Evolutionary conservation across 106 monocot species (phyloP).

Genomic region (Apostasia ramifera): DNA sequence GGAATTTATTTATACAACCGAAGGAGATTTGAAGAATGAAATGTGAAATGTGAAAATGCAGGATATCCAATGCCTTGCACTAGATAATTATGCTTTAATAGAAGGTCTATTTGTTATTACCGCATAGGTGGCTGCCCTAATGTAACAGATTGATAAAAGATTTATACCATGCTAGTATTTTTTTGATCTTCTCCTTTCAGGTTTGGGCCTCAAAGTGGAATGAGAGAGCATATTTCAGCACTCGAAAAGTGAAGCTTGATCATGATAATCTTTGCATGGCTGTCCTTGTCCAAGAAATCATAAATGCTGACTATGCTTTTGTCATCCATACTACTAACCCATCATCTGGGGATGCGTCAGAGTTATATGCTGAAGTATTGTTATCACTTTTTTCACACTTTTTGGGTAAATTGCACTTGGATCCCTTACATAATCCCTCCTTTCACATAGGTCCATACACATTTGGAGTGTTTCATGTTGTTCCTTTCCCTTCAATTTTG

Average conservation of each 20-base stretch:
- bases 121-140: no score
- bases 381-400: not conserved
- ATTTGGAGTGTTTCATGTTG: no score
- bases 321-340: conserved; percentile 97
- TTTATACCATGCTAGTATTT: not conserved
- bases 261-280: conserved; percentile 91
- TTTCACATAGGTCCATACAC: no score
- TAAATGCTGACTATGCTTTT: conserved; percentile 91
- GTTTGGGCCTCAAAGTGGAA: conserved; percentile 99
- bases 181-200: conserved; percentile 20
- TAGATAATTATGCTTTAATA: no score
- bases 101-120: no score
- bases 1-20: no score
- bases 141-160: not conserved
- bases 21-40: no score
- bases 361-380: conserved; percentile 88
- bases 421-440: no score
- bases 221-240: conserved; percentile 96
- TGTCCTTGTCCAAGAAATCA: conserved; percentile 96
- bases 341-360: conserved; percentile 80
- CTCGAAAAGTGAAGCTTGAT: conserved; percentile 79
- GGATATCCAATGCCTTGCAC: no score
- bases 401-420: not conserved
- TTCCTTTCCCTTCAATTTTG: no score
- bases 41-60: no score